phyloP scores from a whole-genome alignment of 2,329 filamentous ascomycete genomes.

The Cercospora berteroae region DNA sequence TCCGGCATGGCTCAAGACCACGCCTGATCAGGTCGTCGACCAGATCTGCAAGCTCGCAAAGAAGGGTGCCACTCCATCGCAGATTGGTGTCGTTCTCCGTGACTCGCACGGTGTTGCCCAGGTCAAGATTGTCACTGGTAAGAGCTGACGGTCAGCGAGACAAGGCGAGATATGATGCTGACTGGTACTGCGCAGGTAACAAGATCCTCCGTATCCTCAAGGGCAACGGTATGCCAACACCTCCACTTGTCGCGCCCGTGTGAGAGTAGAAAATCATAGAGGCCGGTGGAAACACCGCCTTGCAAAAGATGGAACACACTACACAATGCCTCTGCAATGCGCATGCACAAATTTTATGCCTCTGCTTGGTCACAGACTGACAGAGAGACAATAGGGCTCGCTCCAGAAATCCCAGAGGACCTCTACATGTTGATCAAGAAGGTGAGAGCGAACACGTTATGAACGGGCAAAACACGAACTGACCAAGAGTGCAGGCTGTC shows the following conservation, averaged over 20 bases:
- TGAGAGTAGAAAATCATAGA: conserved; percentile 37
- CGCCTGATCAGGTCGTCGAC: conserved; percentile 95
- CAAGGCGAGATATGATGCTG: conserved; percentile 8
- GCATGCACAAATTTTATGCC: conserved; percentile 38
- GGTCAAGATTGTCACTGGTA: conserved; percentile 96
- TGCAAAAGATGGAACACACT: conserved; percentile 31
- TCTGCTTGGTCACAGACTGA: conserved; percentile 47
- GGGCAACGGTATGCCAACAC: conserved; percentile 74
- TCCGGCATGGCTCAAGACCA: conserved; percentile 97
- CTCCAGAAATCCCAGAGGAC: conserved; percentile 98
- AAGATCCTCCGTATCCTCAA: conserved; percentile 99
- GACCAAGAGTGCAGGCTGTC: conserved; percentile 64
- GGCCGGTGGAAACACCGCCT: conserved; percentile 16
- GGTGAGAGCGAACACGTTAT: conserved; percentile 52
- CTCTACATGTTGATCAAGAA: conserved; percentile 99
- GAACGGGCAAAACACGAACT: neutral
- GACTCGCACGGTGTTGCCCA: conserved; percentile 98
- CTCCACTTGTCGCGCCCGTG: conserved; percentile 42
- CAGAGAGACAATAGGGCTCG: conserved; percentile 73
- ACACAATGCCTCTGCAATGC: conserved; percentile 17
- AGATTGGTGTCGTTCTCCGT: conserved; percentile 98
- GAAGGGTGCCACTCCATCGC: conserved; percentile 97
- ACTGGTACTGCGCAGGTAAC: conserved; percentile 66
- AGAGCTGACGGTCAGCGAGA: conserved; percentile 36
- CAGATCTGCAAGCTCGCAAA: conserved; percentile 99